Evolutionary conservation across 805 yeast genomes (phyloP), one percentile per base, ranked within the genome.

Genomic region (Starmerella apis): DNA sequence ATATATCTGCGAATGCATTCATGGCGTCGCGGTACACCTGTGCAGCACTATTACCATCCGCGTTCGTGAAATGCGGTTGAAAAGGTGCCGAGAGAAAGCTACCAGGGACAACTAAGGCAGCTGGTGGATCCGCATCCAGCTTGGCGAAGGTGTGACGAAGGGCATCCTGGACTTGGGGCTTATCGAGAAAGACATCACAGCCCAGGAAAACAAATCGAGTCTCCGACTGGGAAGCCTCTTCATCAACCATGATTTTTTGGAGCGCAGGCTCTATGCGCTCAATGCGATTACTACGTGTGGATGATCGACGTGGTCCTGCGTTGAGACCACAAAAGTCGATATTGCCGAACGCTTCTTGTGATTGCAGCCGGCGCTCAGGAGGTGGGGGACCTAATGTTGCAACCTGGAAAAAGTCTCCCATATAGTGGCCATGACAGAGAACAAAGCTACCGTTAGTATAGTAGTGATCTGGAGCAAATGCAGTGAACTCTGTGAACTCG

Each of bases 311-410:
- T 54, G 58, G 50, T 52, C 58, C 50, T 8, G 67, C 65, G 52
- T 73, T 73, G 4, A 68, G 64, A 13, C 74, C 79, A 49, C 75
- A 65, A 56, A 87, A 81, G 64, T 92, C 97, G 22, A 85, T 59
- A 56, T 82, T 75, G 1, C 95, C 97, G 52, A 79, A 79, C 1
- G 81, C 80, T 23, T 83, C 88, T 49, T 79, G 61, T 1, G 94
- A 73, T 0, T 61, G 65, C 8, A 74, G 79, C 51, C 96, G 71
- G 55, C 76, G 71, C 63, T 92, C 99, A 3, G 86, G 81, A 0
- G 92, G 87, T 2, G 98, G 97, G 52, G 86, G 95, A 3, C 83
- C 82, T 46, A 92, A 72, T 4, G 82, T 75, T 25, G 83, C 74
- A 1, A 83, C 94, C 56, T 81, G 79, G 61, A 92, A 87, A 43